Base-by-base conservation (phyloP, 495 filamentous ascomycete species). In the Penicillium angulare region DNA sequence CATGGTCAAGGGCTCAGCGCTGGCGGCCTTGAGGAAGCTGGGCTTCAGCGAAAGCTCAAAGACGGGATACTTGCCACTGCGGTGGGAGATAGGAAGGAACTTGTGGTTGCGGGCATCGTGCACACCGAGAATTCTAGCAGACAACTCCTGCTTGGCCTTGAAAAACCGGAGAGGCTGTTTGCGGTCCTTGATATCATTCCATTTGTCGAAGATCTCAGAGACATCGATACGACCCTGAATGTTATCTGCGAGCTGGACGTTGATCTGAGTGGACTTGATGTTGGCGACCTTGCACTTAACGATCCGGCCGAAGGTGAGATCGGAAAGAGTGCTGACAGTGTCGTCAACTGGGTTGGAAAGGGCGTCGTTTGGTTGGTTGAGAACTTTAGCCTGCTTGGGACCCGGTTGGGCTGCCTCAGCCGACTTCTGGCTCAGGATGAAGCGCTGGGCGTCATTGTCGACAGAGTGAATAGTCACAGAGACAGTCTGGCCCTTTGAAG, bases 11-110 rank as follows among this genome's bases (percentile, higher is more conserved):
- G 82, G 66, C 13, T 78, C 69, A n/a, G 77, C 67, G 39, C 84
- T 77, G 16, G 64, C 68, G 6, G 79, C 66, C 32, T 76, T 68
- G 42, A 88, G 52, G 62, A 84, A 81, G 57, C 79, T 85, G 23
- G 83, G 81, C 64, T 91, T 96, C 7, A 89, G 81, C n/a, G 92
- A 89, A 13, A 97, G 78, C 63, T 98, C 93, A 48, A 90, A 91
- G 5, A 95, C 87, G 0, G 89, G 81, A 46, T 76, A 76, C 59
- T 89, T 90, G 43, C 82, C 83, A 31, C 79, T 79, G 45, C 89
- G 81, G 68, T 97, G 92, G 38, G 84, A 84, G 59, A 98, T 92
- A 17, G 93, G 90, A 32, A 98, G 80, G 71, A 92, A 98, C 31
- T 87, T 86, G 67, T 96, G 88, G 57, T 89, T 96, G 50, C 85